These are phyloP conservation scores for Backusella liffmaniae DNA, from an alignment of 192 early-diverging fungal genomes.

Conservation along the genomic window DNA sequence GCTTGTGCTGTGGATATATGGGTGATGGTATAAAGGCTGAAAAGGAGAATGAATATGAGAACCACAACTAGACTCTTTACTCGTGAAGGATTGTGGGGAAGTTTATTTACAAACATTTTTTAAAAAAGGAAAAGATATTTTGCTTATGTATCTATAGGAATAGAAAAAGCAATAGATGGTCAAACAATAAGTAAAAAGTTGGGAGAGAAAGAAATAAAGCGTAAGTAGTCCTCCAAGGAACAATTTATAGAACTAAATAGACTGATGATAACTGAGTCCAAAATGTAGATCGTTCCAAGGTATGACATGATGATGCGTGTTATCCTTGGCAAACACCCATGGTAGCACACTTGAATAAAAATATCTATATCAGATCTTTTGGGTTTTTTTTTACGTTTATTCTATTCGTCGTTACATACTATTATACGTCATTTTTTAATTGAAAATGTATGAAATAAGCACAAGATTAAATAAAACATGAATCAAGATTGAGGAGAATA, in stretches of 20 bases:
- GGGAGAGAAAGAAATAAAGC: background rate
- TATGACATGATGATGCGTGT: background rate
- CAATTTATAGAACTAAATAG: background rate
- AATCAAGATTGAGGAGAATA: background rate
- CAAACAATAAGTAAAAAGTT: background rate
- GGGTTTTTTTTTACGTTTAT: background rate
- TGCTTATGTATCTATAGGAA: background rate
- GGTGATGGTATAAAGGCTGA: background rate
- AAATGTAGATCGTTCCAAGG: constrained; percentile 5
- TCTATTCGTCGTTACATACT: background rate
- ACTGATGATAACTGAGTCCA: background rate
- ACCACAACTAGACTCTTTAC: background rate
- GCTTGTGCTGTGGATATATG: background rate
- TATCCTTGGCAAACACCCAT: background rate
- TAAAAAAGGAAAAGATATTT: background rate
- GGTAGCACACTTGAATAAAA: background rate
- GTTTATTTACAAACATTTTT: constrained; percentile 1
- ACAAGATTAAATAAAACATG: background rate
- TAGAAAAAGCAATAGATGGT: background rate
- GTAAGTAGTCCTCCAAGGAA: background rate
- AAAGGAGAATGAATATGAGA: background rate
- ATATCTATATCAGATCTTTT: background rate
- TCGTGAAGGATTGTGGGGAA: background rate
- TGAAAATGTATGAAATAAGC: background rate
- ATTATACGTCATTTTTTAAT: background rate